These are phyloP conservation scores for Ophiorrhiza pumila DNA, from an alignment of 257 asterid genomes.

Conservation along the genomic window DNA sequence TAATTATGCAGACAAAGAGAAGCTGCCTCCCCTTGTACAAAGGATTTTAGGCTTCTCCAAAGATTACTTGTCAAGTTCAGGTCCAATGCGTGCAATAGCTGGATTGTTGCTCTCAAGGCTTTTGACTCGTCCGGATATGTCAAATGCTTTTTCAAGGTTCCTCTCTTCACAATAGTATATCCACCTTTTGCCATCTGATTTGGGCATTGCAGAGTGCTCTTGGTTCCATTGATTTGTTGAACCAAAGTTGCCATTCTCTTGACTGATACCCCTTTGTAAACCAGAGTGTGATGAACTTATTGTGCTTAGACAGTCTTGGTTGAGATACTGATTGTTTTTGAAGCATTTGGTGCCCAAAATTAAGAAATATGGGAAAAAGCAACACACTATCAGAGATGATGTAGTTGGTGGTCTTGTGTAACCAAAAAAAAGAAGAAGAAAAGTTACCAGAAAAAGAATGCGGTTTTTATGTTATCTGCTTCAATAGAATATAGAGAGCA, in stretches of 20 bases:
- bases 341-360: not conserved
- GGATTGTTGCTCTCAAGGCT: slow-evolving; percentile 88
- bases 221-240: not conserved
- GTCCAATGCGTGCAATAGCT: slow-evolving; percentile 90
- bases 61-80: slow-evolving; percentile 82
- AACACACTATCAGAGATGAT: not conserved
- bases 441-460: too few relatives aligned
- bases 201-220: too few relatives aligned
- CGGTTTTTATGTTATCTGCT: not conserved
- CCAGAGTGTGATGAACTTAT: not conserved
- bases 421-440: not conserved
- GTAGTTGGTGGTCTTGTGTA: not conserved
- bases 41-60: slow-evolving; percentile 67
- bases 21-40: slow-evolving; percentile 75
- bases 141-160: slow-evolving; percentile 72
- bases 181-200: not conserved
- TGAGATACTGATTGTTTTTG: not conserved
- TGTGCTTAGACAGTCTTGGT: not conserved
- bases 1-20: slow-evolving; percentile 36
- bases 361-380: not conserved
- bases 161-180: not conserved
- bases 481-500: not conserved
- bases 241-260: not conserved
- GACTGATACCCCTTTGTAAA: not conserved
- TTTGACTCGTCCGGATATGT: slow-evolving; percentile 92